phyloP scores from a whole-genome alignment of 2,329 filamentous ascomycete species.

The Colletotrichum lindemuthianum region DNA sequence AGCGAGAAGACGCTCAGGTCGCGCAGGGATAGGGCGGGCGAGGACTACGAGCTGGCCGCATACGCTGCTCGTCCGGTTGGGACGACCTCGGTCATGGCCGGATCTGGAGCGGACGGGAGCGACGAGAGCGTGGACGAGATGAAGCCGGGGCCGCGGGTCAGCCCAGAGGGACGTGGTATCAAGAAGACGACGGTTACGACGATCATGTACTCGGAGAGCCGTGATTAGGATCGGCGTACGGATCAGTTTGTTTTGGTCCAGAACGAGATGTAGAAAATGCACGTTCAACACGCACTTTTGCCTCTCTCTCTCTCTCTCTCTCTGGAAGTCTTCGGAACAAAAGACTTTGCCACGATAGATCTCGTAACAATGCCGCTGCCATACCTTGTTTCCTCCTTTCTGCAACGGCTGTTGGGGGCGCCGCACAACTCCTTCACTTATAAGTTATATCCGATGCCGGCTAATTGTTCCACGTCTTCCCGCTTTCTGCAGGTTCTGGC shows the following conservation, averaged over 20 bases:
- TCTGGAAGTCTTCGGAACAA: neutral
- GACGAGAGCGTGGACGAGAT: conserved; percentile 38
- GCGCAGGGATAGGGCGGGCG: conserved; percentile 16
- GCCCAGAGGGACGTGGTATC: conserved; percentile 36
- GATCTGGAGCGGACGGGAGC: conserved; percentile 38
- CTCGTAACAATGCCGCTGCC: neutral
- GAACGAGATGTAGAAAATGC: neutral
- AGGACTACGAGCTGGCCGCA: conserved; percentile 41
- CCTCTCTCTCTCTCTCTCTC: neutral
- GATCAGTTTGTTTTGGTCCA: neutral
- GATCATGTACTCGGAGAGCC: conserved; percentile 30
- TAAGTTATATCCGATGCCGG: conserved; percentile 6
- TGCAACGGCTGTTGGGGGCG: neutral
- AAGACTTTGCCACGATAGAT: neutral
- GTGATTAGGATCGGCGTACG: neutral
- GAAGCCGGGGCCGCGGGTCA: conserved; percentile 1
- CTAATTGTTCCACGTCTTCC: conserved; percentile 1
- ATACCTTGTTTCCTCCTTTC: neutral
- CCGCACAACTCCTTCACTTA: conserved; percentile 1
- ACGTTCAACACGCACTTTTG: neutral
- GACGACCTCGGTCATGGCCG: conserved; percentile 38
- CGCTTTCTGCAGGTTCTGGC: neutral
- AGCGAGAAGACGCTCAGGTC: conserved; percentile 44
- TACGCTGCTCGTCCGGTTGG: conserved; percentile 15
- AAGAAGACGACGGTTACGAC: conserved; percentile 45